These are phyloP conservation scores for Jacaranda mimosifolia DNA, from an alignment of 257 asterid species.

Conservation along the genomic window DNA sequence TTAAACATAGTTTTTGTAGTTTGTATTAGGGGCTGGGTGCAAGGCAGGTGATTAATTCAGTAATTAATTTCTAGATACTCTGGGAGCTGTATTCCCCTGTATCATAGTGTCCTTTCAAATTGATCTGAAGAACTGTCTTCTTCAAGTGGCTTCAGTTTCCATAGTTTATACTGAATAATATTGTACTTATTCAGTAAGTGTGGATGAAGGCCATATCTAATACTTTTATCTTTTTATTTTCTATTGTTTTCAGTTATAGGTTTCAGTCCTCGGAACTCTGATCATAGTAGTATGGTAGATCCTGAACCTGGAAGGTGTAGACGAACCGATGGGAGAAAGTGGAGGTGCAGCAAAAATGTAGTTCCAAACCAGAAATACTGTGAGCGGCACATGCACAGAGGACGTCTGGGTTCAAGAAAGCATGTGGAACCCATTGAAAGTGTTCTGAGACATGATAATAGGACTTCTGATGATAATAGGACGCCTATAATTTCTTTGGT, in stretches of 20 bases:
- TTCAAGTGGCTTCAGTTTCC: neutral
- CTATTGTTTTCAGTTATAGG: constrained; percentile 36
- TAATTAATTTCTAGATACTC: neutral
- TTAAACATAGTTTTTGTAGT: neutral
- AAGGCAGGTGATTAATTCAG: neutral
- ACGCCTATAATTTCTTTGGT: constrained; percentile 29
- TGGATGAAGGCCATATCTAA: neutral
- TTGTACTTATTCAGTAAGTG: neutral
- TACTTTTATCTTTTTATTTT: constrained; percentile 10
- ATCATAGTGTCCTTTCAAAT: neutral
- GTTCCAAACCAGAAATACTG: constrained; percentile 67
- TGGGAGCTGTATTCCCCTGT: neutral
- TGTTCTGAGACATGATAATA: constrained; percentile 8
- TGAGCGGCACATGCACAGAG: constrained; percentile 76
- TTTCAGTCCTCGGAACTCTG: constrained; percentile 30
- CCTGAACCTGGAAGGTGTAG: constrained; percentile 77
- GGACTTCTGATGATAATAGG: neutral
- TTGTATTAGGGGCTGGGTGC: neutral
- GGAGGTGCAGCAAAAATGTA: constrained; percentile 73
- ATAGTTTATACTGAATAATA: constrained; percentile 6
- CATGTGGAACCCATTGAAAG: constrained; percentile 63
- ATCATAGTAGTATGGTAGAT: constrained; percentile 52
- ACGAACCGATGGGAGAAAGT: constrained; percentile 81
- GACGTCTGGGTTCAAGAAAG: constrained; percentile 83
- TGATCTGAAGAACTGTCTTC: neutral